These are phyloP conservation scores for Picochlorum sp. DNA, from an alignment of 139 green algal species.

Conservation along the genomic window DNA sequence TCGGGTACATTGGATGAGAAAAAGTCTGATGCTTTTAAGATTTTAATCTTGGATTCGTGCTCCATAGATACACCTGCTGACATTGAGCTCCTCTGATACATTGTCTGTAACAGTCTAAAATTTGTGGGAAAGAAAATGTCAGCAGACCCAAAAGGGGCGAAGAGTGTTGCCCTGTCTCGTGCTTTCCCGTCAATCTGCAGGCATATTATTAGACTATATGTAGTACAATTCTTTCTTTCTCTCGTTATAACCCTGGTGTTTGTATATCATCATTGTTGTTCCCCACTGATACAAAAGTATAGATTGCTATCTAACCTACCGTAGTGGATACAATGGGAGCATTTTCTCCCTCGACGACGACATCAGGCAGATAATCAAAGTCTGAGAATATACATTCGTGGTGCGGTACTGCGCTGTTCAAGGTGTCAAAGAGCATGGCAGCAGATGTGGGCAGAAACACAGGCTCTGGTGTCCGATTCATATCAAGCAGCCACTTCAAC, in stretches of 20 bases:
- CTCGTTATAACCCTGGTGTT: too few relatives aligned
- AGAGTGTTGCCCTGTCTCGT: conserved; percentile 38
- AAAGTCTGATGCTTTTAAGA: neutral
- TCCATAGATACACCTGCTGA: neutral
- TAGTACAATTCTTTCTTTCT: too few relatives aligned
- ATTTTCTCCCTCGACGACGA: conserved; percentile 49
- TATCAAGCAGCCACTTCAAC: neutral
- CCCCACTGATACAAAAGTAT: neutral
- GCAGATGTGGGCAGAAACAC: conserved; percentile 58
- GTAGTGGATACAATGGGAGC: conserved; percentile 72
- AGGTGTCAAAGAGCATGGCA: conserved; percentile 56
- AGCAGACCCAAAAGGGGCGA: conserved; percentile 36
- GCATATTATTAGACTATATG: too few relatives aligned
- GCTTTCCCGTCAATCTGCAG: conserved; percentile 34
- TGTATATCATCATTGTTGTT: too few relatives aligned
- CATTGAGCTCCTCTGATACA: conserved; percentile 36
- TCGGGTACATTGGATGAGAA: conserved; percentile 34
- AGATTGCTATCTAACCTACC: conserved; percentile 18
- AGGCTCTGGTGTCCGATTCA: neutral
- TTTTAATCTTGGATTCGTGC: neutral
- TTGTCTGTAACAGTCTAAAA: conserved; percentile 51
- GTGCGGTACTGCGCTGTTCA: conserved; percentile 53
- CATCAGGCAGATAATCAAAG: conserved; percentile 76
- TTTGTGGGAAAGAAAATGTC: conserved; percentile 92
- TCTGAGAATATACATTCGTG: conserved; percentile 71